Base-by-base conservation (phyloP, 202 grass and related monocot genomes). In the Elaeis oleifera region DNA sequence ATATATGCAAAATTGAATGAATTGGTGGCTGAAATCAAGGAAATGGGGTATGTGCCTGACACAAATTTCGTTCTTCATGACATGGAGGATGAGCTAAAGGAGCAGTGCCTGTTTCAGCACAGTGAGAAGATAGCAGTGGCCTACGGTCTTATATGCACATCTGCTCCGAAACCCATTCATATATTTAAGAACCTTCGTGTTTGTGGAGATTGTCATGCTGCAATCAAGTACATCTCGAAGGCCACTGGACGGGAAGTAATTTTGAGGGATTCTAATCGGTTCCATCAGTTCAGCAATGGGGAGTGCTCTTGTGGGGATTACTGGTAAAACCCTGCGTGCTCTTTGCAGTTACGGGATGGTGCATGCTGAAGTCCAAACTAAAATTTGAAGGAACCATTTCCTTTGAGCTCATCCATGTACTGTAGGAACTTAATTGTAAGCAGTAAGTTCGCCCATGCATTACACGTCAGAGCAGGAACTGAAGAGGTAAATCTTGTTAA, bases 151-250 rank as follows among this genome's bases (percentile, higher is more conserved):
- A 83, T 96, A 73, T 67, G 61, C 50, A 80, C 72, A 16, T 78
- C 75, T n/a, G 76, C 63, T 71, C 61, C 70, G 18, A 88, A 90
- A 74, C 87, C 81, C 13, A 83, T 96, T 70, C 84, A 87, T 22
- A 75, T 90, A 80, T 96, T 96, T 74, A 96, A 96, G 61, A 96
- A 91, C 65, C 83, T 96, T 48, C 70, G 87, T 16, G 87, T 96
- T 17, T 91, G 81, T 1, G 61, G 80, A 69, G 87, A 91, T 77
- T 96, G 87, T 17, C 87, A 96, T 62, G 81, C 60, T 50, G 87
- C 79, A 18, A 83, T 89, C 58, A 96, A 81, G 18, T 85, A 81
- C 29, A 88, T 89, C 63, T 82, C 92, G 3, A 79, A 86, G 65
- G 82, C 82, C 16, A 80, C 81, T 50, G 73, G 79, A 36, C 74